Conservation (phyloP, 1,284 basidiomycete genomes). For the Rhodotorula sp. region DNA sequence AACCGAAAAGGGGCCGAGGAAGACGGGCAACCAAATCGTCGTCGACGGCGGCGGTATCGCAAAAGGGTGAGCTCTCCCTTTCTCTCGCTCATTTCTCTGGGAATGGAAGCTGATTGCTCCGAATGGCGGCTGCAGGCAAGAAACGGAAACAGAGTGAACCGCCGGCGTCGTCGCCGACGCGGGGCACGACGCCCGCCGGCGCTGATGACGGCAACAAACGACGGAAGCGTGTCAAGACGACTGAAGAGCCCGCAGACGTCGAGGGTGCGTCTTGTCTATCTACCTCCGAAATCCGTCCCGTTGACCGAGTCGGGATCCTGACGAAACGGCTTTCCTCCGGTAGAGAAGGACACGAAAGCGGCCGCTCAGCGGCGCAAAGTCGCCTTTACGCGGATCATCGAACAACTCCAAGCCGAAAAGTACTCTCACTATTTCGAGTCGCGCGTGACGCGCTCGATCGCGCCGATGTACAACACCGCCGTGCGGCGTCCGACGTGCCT, state of each 20-base stretch:
- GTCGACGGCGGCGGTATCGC: neutral
- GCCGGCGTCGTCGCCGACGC: neutral
- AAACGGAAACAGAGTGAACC: constrained; percentile 25
- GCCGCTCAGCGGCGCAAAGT: constrained; percentile 63
- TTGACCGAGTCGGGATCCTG: neutral
- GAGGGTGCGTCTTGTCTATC: neutral
- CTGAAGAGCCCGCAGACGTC: constrained; percentile 9
- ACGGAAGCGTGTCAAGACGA: constrained; percentile 16
- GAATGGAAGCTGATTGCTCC: neutral
- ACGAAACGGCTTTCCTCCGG: no score
- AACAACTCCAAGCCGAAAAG: constrained; percentile 75
- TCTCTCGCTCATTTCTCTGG: neutral
- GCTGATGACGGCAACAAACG: constrained; percentile 2
- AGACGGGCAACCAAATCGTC: constrained; percentile 8
- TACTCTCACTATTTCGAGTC: constrained; percentile 87
- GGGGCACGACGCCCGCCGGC: neutral
- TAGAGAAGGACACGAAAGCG: constrained; percentile 23
- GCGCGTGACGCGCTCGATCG: constrained; percentile 81
- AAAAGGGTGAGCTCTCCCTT: neutral
- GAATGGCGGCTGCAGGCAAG: neutral
- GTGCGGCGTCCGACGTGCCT: constrained; percentile 90
- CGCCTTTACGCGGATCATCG: constrained; percentile 74
- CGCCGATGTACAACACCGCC: constrained; percentile 84
- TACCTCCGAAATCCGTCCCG: neutral
- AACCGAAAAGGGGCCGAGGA: neutral